Percentiles rank a stretch among this genome's conserved stretches.
These are phyloP conservation scores for Byssothecium circinans DNA, from an alignment of 2,329 filamentous ascomycete genomes.

Conservation along the genomic window DNA sequence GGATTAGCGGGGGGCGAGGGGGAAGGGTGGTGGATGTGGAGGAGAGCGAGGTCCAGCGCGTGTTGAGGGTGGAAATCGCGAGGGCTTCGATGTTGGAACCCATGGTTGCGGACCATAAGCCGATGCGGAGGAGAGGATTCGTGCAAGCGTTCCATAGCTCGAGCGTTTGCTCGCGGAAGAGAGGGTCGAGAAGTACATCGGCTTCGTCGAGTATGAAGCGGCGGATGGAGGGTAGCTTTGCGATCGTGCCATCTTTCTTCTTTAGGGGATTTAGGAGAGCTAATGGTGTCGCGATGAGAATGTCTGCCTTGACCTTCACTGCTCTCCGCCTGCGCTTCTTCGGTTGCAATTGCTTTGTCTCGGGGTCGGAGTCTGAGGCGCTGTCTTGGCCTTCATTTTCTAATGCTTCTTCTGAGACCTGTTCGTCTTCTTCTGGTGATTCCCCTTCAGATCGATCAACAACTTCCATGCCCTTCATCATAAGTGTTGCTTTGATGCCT, in stretches of 20 bases:
- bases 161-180: slow-evolving; percentile 88
- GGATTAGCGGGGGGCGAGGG: slow-evolving; percentile 60
- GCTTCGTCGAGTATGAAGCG: slow-evolving; percentile 88
- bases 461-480: slow-evolving; percentile 82
- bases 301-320: slow-evolving; percentile 70
- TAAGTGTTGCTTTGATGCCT: slow-evolving; percentile 74
- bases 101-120: slow-evolving; percentile 97
- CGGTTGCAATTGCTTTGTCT: slow-evolving; percentile 31
- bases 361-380: slow-evolving; percentile 6
- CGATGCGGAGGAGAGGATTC: slow-evolving; percentile 69
- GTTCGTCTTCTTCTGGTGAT: slow-evolving; percentile 43
- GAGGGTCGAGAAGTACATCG: slow-evolving; percentile 86
- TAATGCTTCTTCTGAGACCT: slow-evolving; percentile 20
- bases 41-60: slow-evolving; percentile 36
- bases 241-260: slow-evolving; percentile 49
- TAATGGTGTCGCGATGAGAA: slow-evolving; percentile 79
- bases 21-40: slow-evolving; percentile 41
- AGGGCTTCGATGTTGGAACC: slow-evolving; percentile 87
- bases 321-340: slow-evolving; percentile 39
- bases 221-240: slow-evolving; percentile 66
- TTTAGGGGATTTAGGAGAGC: slow-evolving; percentile 73
- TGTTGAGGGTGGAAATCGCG: slow-evolving; percentile 62
- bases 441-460: slow-evolving; percentile 44
- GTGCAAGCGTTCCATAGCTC: slow-evolving; percentile 80
- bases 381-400: slow-evolving; percentile 27